These are phyloP conservation scores for Lasiosphaeris hirsuta DNA, from an alignment of 495 filamentous ascomycete species.

Conservation along the genomic window DNA sequence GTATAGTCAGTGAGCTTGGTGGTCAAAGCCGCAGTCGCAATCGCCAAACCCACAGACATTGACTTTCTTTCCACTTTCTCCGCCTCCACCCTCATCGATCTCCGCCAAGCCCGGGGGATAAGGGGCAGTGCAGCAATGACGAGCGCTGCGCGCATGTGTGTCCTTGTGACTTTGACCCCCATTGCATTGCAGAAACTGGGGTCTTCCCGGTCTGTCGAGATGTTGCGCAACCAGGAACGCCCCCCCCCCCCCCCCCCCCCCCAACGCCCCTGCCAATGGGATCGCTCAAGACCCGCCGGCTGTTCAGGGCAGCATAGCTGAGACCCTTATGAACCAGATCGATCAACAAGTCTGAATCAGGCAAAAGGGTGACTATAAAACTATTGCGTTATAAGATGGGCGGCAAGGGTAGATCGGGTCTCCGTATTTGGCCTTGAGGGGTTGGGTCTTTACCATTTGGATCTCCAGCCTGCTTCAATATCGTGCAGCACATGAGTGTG, in stretches of 20 bases:
- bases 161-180: constrained; percentile 9
- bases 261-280: constrained; percentile 6
- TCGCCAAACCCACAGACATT: neutral
- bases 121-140: constrained; percentile 5
- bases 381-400: neutral
- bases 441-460: no score
- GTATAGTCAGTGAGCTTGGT: no score
- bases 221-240: constrained; percentile 10
- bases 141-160: neutral
- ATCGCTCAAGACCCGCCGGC: neutral
- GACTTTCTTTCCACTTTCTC: neutral
- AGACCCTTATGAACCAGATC: neutral
- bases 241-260: no score
- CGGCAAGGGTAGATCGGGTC: neutral
- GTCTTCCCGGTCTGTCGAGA: constrained; percentile 5
- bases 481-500: no score
- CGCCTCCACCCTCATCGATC: neutral
- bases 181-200: neutral
- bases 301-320: neutral
- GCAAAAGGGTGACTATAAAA: neutral
- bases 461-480: no score
- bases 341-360: neutral
- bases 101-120: constrained; percentile 7
- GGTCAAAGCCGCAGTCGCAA: neutral
- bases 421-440: no score